Evolutionary conservation across 1,139 yeast species (phyloP), one percentile per base, ranked within the genome.

Genomic region (Debaryomyces nepalensis): DNA sequence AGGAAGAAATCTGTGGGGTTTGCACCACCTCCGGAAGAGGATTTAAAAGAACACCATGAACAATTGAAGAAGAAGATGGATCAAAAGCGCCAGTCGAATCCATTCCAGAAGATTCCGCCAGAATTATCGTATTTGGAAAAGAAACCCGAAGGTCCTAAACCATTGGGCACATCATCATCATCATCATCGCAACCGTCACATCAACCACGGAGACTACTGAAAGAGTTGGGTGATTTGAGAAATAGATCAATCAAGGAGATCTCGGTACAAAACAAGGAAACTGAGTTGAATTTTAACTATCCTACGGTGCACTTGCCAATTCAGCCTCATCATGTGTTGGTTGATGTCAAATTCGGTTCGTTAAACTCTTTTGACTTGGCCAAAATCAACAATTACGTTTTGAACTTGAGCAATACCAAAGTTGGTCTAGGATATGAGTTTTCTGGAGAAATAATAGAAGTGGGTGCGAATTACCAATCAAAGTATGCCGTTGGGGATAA

Each of bases 371-470:
- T 57, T 43, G 79, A 73, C 43, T 52, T 71, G 40, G 54, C 68
- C 16, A 73, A 73, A 46, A 56, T 73, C 40, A 63, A 65, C 47
- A 64, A 62, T 45, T 73, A 70, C 44, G 47, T 58, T 33, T 55
- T 68, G 41, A 72, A 72, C 50, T 50, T 71, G 27, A 65, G 75
- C 46, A 66, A 68, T 40, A 59, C 59, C 37, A 63, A 68, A 45
- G 62, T 73, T 6, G 78, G 77, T 0, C 54, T 73, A 40, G 79
- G 78, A 2, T 69, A 68, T 52, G 75, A 69, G 43, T 73, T 66
- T 52, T 59, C 66, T 10, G 79, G 78, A 3, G 58, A 53, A 16
- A 56, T 73, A 3, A 49, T 55, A 5, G 61, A 60, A 32, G 63
- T 69, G 15, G 77, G 77, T 1, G 35, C 54, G 8, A 59, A 55